Evolutionary conservation across 164 flowering plant species (phyloP), one percentile per base, ranked within the genome.

Genomic region (Saururus chinensis): DNA sequence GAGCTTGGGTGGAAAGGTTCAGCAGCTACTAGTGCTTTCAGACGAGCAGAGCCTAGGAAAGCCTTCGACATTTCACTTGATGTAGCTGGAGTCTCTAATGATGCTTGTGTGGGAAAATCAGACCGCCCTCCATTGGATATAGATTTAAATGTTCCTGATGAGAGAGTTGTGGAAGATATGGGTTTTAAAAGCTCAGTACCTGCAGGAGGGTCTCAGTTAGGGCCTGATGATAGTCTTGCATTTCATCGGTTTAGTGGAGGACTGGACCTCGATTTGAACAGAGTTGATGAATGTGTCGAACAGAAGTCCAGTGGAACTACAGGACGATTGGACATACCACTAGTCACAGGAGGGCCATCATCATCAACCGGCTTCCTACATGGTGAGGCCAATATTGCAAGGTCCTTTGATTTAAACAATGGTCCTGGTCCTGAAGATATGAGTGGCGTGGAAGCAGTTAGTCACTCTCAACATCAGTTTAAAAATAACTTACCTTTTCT

Each of bases 11-110:
- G 99, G 99, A 93, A 86, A 66, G 99, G 99, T 23, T 93, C 97
- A 35, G 99, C 99, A 26, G 96, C 97, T 16, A 93, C 97, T 4
- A 93, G 99, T 78, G 99, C 99, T 9, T 93, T 93, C 70, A 83
- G 99, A 14, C 92, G 85, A 1, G 99, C 99, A 63, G 99, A 93
- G 72, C 98, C 98, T 4, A 72, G 96, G 66, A 93, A 77, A 63
- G 56, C 58, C 51, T 48, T 66, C 30, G 90, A 89, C 62, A 66
- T 69, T 66, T 76, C 78, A 19, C 56, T 64, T 60, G 21, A 76
- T 9, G 25, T 60, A 37, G 65, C 58, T 53, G 65, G 56, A 40
- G 57, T 24, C n/a, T 22, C 54, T 17, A 57, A 75, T 72, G 83
- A 79, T 72, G 58, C 52, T 48, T 37, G 72, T 57, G 19, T 72